Evolutionary conservation across 1,284 basidiomycete genomes (phyloP).

Genomic region (Heterobasidion parviporum): DNA sequence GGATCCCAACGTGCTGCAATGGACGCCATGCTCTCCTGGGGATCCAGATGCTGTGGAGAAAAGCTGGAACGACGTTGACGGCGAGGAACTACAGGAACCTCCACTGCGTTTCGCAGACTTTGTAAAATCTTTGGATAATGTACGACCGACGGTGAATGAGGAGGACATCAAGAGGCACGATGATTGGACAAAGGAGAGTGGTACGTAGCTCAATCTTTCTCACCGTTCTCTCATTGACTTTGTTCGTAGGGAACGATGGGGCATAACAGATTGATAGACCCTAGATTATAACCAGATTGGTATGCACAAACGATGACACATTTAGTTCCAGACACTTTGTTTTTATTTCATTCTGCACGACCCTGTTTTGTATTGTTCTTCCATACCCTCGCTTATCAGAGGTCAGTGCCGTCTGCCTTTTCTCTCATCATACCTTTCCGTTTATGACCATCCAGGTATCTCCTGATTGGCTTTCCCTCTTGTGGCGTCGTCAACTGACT

Average conservation of each 20-base stretch:
- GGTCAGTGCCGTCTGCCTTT: too few relatives aligned
- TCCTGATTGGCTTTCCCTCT: too few relatives aligned
- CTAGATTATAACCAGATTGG: too few relatives aligned
- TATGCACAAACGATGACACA: too few relatives aligned
- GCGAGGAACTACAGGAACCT: constrained; percentile 88
- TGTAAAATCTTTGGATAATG: constrained; percentile 73
- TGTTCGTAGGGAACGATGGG: constrained; percentile 29
- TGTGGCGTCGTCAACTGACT: too few relatives aligned
- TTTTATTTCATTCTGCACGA: too few relatives aligned
- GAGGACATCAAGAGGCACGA: constrained; percentile 89
- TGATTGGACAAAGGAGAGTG: constrained; percentile 87
- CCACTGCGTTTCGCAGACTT: constrained; percentile 79
- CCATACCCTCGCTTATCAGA: too few relatives aligned
- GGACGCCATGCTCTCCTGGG: constrained; percentile 94
- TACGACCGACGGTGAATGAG: constrained; percentile 84
- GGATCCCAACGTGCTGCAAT: constrained; percentile 38
- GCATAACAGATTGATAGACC: constrained; percentile 18
- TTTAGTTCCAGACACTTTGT: too few relatives aligned
- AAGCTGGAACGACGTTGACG: constrained; percentile 88
- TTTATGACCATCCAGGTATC: too few relatives aligned
- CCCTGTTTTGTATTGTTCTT: too few relatives aligned
- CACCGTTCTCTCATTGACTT: not conserved
- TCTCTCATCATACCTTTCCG: too few relatives aligned
- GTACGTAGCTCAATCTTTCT: constrained; percentile 20
- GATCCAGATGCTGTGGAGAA: constrained; percentile 84